Percentiles rank a stretch among this genome's conserved stretches.
Conservation (phyloP, 805 yeast genomes). For the Lachancea quebecensis region DNA sequence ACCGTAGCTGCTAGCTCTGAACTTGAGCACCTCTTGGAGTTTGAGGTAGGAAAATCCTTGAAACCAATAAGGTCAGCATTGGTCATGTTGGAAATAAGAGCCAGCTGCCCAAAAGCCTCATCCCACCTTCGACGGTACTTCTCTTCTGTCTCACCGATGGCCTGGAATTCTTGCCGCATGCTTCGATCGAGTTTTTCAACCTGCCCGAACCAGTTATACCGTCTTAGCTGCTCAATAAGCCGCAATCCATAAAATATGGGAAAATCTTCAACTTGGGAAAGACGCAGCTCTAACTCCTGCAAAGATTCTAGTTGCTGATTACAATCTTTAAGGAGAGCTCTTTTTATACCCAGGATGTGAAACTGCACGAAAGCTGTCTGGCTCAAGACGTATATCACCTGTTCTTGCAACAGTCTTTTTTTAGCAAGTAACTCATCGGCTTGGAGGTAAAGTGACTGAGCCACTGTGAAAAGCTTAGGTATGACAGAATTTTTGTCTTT, state of each 20-base stretch:
- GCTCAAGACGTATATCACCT: slow-evolving; percentile 24
- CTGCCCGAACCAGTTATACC: slow-evolving; percentile 44
- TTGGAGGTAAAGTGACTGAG: slow-evolving; percentile 23
- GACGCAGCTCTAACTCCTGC: slow-evolving; percentile 19
- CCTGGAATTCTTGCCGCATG: slow-evolving; percentile 51
- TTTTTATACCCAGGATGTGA: slow-evolving; percentile 31
- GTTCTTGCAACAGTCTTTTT: slow-evolving; percentile 31
- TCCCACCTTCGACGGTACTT: slow-evolving; percentile 55
- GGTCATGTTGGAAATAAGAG: slow-evolving; percentile 9
- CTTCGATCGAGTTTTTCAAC: slow-evolving; percentile 26
- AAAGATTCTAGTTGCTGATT: slow-evolving; percentile 24
- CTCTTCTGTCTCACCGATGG: slow-evolving; percentile 50
- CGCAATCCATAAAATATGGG: slow-evolving; percentile 70
- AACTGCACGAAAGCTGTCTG: slow-evolving; percentile 35
- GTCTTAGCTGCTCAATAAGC: slow-evolving; percentile 53
- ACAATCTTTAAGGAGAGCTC: slow-evolving; percentile 28
- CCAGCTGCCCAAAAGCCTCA: slow-evolving; percentile 44
- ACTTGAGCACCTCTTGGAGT: neutral
- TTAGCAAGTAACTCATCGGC: slow-evolving; percentile 20
- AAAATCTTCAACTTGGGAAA: slow-evolving; percentile 48
- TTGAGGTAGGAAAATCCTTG: neutral
- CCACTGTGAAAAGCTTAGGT: slow-evolving; percentile 20
- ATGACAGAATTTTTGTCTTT: slow-evolving; percentile 14
- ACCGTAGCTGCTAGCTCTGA: too few relatives aligned
- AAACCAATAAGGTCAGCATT: neutral